Base-by-base conservation (phyloP, 179 eudicot species). In the Pouteria campechiana region DNA sequence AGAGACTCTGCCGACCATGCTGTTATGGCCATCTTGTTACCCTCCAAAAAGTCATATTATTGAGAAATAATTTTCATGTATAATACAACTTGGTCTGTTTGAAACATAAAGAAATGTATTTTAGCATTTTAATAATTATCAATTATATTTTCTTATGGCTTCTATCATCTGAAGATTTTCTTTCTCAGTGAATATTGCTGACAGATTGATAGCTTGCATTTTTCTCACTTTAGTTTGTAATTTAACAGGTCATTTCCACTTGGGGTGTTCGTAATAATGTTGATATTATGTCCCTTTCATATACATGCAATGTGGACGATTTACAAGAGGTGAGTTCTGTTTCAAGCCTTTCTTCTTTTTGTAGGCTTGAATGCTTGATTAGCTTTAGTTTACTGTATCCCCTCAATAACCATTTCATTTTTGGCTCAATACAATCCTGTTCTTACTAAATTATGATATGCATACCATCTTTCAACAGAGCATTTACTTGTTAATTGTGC, bases 231-330 rank as follows among this genome's bases (percentile, higher is more conserved):
- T 22, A 39, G 32, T 17, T 31, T 18, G 27, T 52, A 1, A 38
- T 13, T 19, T 23, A 27, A 19, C 74, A 89, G 97, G 71, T 68
- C 46, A 89, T 89, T 48, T 81, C 90, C 57, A 57, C 79, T 2
- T 86, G 97, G 97, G 97, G 97, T 12, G 64, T 58, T 21, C 63
- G 68, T 34, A 90, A 90, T 73, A 86, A 85, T 47, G 61, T 86
- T 47, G 95, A 90, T 59, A 63, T 79, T 25, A 58, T 90, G 28
- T 81, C 95, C 6, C 69, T 90, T 25, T 83, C 88, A 19, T 81
- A 59, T 54, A 81, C 98, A 13, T 76, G 98, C 6, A 86, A 86
- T 47, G 93, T 93, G 44, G 90, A 81, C 56, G 98, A 90, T 64
- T 86, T 90, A 43, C 93, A 95, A 17, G 78, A 85, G 66, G 97